A percentile compares a stretch with the other conserved stretches of the same genome.
phyloP scores from a whole-genome alignment of 2,329 filamentous ascomycete species.

The Ophiocordyceps camponoti-leonardi region DNA sequence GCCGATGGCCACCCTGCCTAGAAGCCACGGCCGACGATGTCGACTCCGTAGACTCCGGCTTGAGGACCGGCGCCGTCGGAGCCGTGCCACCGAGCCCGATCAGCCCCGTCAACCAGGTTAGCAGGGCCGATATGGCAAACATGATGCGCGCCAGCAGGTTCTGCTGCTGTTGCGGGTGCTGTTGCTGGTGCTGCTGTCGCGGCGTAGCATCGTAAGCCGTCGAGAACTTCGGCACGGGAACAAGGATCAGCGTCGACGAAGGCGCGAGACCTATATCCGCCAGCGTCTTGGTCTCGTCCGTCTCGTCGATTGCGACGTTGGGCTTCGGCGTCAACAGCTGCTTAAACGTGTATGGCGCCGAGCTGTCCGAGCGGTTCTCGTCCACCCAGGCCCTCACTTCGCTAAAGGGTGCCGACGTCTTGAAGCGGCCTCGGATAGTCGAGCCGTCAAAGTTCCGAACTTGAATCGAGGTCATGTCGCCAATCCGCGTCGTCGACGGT shows the following conservation, averaged over 20 bases:
- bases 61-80: neutral
- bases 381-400: slow-evolving; percentile 70
- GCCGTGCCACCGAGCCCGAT: slow-evolving; percentile 8
- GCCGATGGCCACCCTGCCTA: slow-evolving; percentile 4
- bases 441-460: slow-evolving; percentile 73
- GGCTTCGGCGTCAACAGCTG: slow-evolving; percentile 66
- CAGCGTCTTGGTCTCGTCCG: slow-evolving; percentile 56
- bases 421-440: slow-evolving; percentile 57
- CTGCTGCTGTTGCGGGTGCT: neutral
- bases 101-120: slow-evolving; percentile 16
- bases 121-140: slow-evolving; percentile 13
- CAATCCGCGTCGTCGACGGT: slow-evolving; percentile 10
- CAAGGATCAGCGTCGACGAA: slow-evolving; percentile 66
- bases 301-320: slow-evolving; percentile 54
- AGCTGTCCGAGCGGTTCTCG: slow-evolving; percentile 34
- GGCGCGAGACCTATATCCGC: slow-evolving; percentile 57
- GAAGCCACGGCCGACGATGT: slow-evolving; percentile 5
- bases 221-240: slow-evolving; percentile 41
- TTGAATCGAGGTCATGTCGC: slow-evolving; percentile 40
- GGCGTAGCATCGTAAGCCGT: slow-evolving; percentile 21
- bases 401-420: slow-evolving; percentile 41
- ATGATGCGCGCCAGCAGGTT: slow-evolving; percentile 13
- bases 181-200: neutral
- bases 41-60: slow-evolving; percentile 1
- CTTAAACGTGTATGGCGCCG: slow-evolving; percentile 63